phyloP scores from a whole-genome alignment of 495 filamentous ascomycete species.

The Podospora bellae-mahoneyi region DNA sequence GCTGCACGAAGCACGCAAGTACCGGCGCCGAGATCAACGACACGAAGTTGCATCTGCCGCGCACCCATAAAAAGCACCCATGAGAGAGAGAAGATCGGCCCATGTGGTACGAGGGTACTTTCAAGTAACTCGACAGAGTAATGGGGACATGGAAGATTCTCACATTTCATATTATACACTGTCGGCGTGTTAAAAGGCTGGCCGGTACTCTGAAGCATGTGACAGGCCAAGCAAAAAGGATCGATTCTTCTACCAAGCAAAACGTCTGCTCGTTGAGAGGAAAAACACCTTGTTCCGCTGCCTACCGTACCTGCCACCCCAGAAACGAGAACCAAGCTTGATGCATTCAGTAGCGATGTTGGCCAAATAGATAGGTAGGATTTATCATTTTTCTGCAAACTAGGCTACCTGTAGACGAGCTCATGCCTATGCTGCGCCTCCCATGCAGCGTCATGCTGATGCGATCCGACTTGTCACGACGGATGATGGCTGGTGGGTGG shows the following conservation, averaged over 20 bases:
- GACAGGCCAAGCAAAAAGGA: not conserved
- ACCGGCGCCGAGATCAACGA: conserved; percentile 19
- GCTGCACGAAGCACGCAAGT: conserved; percentile 9
- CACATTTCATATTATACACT: not conserved
- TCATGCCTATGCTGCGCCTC: not conserved
- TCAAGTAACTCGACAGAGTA: not conserved
- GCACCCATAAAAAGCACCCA: conserved; percentile 9
- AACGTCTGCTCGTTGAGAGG: not conserved
- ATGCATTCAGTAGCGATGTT: not conserved
- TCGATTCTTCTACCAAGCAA: not conserved
- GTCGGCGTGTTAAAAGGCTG: not conserved
- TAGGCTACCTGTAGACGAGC: not conserved
- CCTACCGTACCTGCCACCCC: not conserved
- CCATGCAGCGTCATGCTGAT: not conserved
- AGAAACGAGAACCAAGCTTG: not conserved
- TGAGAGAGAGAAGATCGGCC: conserved; percentile 17
- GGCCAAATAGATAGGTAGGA: not conserved
- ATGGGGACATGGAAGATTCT: not conserved
- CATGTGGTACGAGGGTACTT: conserved; percentile 11
- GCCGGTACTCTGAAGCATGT: not conserved
- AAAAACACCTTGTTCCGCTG: not conserved
- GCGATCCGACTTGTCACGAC: too few species aligned
- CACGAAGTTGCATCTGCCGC: conserved; percentile 11
- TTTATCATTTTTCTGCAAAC: not conserved
- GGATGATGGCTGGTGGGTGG: too few species aligned